Evolutionary conservation across 2,329 filamentous ascomycete genomes (phyloP), one percentile per base, ranked within the genome.

Genomic region (Monosporascus ibericus): DNA sequence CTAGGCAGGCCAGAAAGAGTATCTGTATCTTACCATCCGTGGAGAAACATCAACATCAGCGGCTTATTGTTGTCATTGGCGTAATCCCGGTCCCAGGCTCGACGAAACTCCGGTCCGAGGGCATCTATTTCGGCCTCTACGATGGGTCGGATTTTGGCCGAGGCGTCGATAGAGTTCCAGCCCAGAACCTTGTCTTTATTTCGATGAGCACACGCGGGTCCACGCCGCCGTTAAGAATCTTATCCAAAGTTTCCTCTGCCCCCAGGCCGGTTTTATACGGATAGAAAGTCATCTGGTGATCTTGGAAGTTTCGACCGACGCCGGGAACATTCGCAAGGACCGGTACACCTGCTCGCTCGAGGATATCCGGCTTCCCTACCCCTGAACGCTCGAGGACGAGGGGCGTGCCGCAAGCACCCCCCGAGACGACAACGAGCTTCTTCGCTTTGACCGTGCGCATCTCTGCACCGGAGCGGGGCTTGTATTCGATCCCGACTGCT

Each of bases 311-410:
- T 24, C 74, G 64, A 2, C 81, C 79, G 0, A 83, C 75, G 18
- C 76, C 76, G 0, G 77, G 75, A 2, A 84, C 67, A 54, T 80
- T 72, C 14, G 74, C 68, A 2, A 81, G 63, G 2, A 77, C 63
- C 2, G 74, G 68, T 8, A 85, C 75, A 2, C 76, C 76, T 1
- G 67, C 70, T 15, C 58, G 55, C 30, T 65, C 55, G 15, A 75
- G 63, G 11, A 84, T 66, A 2, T 75, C 69, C 1, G 72, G 67
- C 44, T 73, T 70, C n/a, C 81, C 82, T 1, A 87, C 60, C 7
- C 84, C 84, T 0, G 84, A 87, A 20, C 84, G 70, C 62, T 87
- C 82, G 0, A 87, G 74, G 1, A 87, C 72, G 0, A 68, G 65
- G 0, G 82, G 80, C 0, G 80, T 79, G 2, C 77, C 76, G 6